Evolutionary conservation across 2,329 filamentous ascomycete species (phyloP).

Genomic region (Aspergillus nomiae): DNA sequence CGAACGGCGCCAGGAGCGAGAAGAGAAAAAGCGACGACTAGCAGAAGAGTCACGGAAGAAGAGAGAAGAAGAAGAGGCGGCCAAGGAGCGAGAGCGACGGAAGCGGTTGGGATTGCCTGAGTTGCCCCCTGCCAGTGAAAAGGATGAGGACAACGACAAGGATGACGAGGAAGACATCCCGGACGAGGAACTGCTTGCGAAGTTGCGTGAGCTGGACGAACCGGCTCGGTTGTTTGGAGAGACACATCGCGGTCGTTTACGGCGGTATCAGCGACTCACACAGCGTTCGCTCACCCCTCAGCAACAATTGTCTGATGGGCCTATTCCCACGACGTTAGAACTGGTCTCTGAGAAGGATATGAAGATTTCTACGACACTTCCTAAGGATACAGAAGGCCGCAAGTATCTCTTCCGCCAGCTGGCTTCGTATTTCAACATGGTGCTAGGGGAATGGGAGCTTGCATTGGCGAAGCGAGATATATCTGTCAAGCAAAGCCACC

Average conservation of each 20-base stretch:
- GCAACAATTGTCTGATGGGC: constrained; percentile 63
- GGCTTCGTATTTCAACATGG: constrained; percentile 93
- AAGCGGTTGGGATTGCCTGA: constrained; percentile 81
- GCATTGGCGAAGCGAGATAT: constrained; percentile 66
- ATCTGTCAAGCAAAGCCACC: constrained; percentile 68
- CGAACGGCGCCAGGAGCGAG: constrained; percentile 66
- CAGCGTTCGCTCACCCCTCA: constrained; percentile 42
- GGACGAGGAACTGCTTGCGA: constrained; percentile 69
- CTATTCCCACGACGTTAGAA: constrained; percentile 82
- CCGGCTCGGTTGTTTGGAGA: constrained; percentile 82
- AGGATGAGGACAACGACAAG: constrained; percentile 37
- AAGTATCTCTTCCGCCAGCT: constrained; percentile 82
- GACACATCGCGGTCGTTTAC: constrained; percentile 66
- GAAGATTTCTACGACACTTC: constrained; percentile 70
- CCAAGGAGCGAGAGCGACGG: constrained; percentile 71
- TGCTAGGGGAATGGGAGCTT: constrained; percentile 82
- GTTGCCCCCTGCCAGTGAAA: constrained; percentile 47
- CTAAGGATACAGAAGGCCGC: constrained; percentile 65
- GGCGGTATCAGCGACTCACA: constrained; percentile 68
- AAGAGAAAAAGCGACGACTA: constrained; percentile 78
- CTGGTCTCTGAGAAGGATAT: constrained; percentile 84
- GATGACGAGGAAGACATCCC: constrained; percentile 57
- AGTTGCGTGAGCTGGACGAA: constrained; percentile 71
- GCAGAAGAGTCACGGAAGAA: constrained; percentile 75
- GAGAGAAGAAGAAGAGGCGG: constrained; percentile 71